Evolutionary conservation across 2,329 filamentous ascomycete species (phyloP), one percentile per base, ranked within the genome.

Genomic region (Hypoxylon rubiginosum): DNA sequence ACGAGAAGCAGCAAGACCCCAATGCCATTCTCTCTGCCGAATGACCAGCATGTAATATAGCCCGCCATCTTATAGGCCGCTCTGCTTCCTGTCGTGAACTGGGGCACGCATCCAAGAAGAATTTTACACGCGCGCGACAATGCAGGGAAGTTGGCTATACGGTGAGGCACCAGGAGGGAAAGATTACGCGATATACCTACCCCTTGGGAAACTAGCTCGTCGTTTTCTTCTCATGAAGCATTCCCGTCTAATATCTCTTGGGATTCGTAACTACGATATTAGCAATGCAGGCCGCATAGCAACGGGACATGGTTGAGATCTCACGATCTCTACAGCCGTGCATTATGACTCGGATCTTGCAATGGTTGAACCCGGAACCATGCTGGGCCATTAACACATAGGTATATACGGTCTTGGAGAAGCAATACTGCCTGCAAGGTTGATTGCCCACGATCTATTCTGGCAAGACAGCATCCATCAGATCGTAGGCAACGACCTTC

Each of bases 251-350:
- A 32, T 19, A 34, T 30, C 39, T 43, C 7, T 43, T 19, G n/a
- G 9, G n/a, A 19, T 9, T 19, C 5, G 39, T 43, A n/a, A 4
- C 39, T 48, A 30, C 13, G 24, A 17, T 28, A n/a, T 15, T n/a
- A 8, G 45, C 21, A 48, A 6, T 6, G 13, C 17, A 19, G 17
- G 24, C 21, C 10, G 15, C 24, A 49, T 30, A 13, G 13, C 26
- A 28, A 49, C 24, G 13, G 24, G 13, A n/a, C 11, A 21, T 39
- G 36, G 55, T 28, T 9, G 54, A 50, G 56, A 59, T 59, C 61
- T 36, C 11, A 45, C 43, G 56, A 59, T 59, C 61, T 45, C 7
- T 45, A 56, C 32, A 52, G 10, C n/a, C 32, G 49, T 59, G n/a
- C 26, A 59, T 55, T n/a, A 17, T 19, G 28, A 46, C 11, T 56